Evolutionary conservation across 2,329 filamentous ascomycete species (phyloP), one percentile per base, ranked within the genome.

Genomic region (Daldinia eschscholtzii): DNA sequence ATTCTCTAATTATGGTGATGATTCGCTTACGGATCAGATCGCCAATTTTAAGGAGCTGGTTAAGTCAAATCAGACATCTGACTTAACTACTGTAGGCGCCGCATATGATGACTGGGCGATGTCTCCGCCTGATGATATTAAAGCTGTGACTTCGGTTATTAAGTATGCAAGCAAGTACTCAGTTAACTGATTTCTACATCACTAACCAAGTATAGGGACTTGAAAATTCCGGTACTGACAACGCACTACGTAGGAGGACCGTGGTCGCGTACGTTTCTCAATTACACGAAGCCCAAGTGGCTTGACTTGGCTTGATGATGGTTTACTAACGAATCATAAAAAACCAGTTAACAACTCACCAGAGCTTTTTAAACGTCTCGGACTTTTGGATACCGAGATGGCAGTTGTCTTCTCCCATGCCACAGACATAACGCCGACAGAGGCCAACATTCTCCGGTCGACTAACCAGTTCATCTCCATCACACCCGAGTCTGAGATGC

Each of bases 401-500:
- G 84, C 86, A 0, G 76, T 88, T 2, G 79, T 89, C 59, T 84
- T 88, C 74, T 84, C 85, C 0, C 87, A 88, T 71, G 85, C 80
- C 0, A 80, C 78, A 13, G 85, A 80, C 75, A 74, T 87, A 18
- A 82, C 82, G 0, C 73, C 79, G 0, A 64, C 68, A 0, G 82
- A 83, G 13, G 78, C 79, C 0, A 60, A 76, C 1, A 78, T 86
- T 0, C 80, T 89, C 0, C 83, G 84, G 10, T 66, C 76, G 0
- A 81, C 81, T 1, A 84, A 88, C 75, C 83, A 88, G 57, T 84
- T 85, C 76, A 76, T 89, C 46, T 86, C 85, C 58, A 86, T 86
- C 65, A 89, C 87, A 0, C 86, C 86, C 1, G 88, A 89, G 72
- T 87, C 85, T 0, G 87, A 89, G 72, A 84, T 87, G 80, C 85